Conservation (phyloP, 805 yeast genomes). For the Yamadazyma olivae region DNA sequence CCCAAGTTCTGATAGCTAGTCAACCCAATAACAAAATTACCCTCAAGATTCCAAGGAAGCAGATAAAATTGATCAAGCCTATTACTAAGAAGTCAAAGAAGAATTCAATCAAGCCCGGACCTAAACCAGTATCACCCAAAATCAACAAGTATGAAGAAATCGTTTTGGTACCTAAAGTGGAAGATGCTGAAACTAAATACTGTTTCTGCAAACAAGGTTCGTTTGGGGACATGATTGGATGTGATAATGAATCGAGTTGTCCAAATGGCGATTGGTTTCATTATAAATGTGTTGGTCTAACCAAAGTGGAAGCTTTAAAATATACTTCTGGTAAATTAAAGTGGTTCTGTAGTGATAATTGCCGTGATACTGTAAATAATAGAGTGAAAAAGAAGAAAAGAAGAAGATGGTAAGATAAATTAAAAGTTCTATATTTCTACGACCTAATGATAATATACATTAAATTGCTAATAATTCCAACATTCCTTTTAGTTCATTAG, state of each 20-base stretch:
- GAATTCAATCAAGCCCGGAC: neutral
- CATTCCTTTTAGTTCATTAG: conserved; percentile 91
- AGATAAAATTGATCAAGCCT: conserved; percentile 1
- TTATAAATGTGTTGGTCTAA: conserved; percentile 42
- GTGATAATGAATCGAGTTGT: conserved; percentile 61
- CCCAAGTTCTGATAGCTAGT: too few species aligned
- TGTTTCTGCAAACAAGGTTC: conserved; percentile 95
- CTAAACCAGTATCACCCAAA: neutral
- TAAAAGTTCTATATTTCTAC: too few species aligned
- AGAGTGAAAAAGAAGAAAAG: conserved; percentile 3
- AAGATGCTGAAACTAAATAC: conserved; percentile 38
- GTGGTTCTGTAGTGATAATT: conserved; percentile 40
- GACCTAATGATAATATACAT: conserved; percentile 1
- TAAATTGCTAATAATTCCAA: conserved; percentile 70
- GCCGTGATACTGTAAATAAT: conserved; percentile 15
- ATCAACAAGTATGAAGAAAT: neutral
- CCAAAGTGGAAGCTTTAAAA: conserved; percentile 35
- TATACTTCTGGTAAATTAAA: conserved; percentile 30
- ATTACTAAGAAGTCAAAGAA: neutral
- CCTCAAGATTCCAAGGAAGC: neutral
- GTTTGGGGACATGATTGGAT: conserved; percentile 94
- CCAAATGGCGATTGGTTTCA: conserved; percentile 48
- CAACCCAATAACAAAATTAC: neutral
- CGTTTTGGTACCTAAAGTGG: neutral
- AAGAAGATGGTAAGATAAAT: conserved; percentile 4